Conservation (phyloP, 208 protist genomes). For the Crithidia brevicula region DNA sequence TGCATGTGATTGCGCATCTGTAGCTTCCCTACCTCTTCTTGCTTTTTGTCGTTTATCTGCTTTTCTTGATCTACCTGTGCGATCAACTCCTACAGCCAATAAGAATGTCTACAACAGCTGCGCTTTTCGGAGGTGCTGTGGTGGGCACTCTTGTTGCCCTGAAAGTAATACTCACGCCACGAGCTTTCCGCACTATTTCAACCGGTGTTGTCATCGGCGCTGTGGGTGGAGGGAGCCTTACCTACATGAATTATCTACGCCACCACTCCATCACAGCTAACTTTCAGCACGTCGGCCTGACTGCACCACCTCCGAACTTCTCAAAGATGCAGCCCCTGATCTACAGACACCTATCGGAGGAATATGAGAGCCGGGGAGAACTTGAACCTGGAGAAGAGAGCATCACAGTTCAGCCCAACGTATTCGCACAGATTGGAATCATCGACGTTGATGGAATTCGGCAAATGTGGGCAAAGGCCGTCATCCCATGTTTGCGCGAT, state of each 20-base stretch:
- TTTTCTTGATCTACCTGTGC: no score
- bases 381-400: constrained; percentile 68
- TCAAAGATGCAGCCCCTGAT: constrained; percentile 46
- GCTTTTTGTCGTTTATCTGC: background rate
- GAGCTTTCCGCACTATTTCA: constrained; percentile 45
- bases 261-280: constrained; percentile 60
- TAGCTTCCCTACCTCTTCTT: no score
- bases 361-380: constrained; percentile 67
- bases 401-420: constrained; percentile 73
- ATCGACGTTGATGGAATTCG: constrained; percentile 74
- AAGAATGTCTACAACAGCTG: constrained; percentile 35
- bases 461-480: constrained; percentile 73
- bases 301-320: constrained; percentile 51
- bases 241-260: constrained; percentile 55
- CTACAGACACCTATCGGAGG: constrained; percentile 55
- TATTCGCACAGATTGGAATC: constrained; percentile 82
- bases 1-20: no score
- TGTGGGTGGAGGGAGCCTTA: constrained; percentile 39
- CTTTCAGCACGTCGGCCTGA: constrained; percentile 39
- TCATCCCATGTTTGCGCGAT: constrained; percentile 49
- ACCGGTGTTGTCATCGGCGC: constrained; percentile 37
- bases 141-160: constrained; percentile 41
- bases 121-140: constrained; percentile 40
- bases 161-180: constrained; percentile 41
- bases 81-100: no score